These are phyloP conservation scores for Hypoxylon sp. DNA, from an alignment of 2,329 filamentous ascomycete species.

Conservation along the genomic window DNA sequence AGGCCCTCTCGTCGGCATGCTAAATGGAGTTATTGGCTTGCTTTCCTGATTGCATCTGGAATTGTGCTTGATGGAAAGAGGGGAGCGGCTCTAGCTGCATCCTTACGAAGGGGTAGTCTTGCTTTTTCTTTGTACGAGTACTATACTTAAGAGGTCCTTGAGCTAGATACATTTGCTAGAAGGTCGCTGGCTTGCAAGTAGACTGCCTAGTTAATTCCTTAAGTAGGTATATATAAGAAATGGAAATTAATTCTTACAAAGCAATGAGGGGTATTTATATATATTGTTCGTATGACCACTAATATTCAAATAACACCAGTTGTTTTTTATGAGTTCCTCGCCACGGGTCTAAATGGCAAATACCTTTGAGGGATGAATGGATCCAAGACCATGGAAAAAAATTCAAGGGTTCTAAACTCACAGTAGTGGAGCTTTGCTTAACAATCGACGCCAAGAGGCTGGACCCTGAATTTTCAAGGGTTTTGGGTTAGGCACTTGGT, in stretches of 20 bases:
- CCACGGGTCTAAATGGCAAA: neutral
- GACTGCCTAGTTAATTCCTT: conserved; percentile 12
- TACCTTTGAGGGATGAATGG: neutral
- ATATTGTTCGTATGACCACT: neutral
- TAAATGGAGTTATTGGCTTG: conserved; percentile 9
- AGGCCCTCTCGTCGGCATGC: neutral
- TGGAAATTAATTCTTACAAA: conserved; percentile 16
- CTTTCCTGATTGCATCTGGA: conserved; percentile 5
- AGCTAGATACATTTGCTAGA: conserved; percentile 3
- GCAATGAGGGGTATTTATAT: neutral
- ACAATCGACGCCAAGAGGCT: conserved; percentile 22
- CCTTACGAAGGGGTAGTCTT: neutral
- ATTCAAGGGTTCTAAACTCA: conserved; percentile 4
- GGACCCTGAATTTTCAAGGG: conserved; percentile 33
- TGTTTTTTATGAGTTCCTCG: neutral
- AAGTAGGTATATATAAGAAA: conserved; percentile 30
- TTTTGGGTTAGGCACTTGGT: neutral
- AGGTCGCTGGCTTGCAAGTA: neutral
- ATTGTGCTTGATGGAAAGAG: conserved; percentile 9
- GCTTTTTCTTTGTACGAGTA: conserved; percentile 22
- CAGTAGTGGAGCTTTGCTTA: conserved; percentile 16
- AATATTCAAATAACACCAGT: neutral
- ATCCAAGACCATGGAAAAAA: neutral
- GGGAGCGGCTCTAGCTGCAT: conserved; percentile 3
- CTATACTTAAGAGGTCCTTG: conserved; percentile 6